Evolutionary conservation across 768 basidiomycete species (phyloP), one percentile per base, ranked within the genome.

Genomic region (Lepiota venenata): DNA sequence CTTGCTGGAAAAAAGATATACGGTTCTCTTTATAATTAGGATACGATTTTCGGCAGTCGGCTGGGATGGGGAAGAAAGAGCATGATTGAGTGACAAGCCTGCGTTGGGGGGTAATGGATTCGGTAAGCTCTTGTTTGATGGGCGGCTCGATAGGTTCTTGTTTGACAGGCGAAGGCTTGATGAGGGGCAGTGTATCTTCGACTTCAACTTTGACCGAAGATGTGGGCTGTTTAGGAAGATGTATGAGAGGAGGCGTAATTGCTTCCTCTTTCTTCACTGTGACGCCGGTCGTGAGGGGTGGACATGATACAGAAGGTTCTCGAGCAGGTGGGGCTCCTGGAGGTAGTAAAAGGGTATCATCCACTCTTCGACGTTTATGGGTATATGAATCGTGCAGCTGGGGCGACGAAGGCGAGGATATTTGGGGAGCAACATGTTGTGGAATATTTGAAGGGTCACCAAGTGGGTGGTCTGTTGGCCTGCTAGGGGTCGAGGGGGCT

Each of bases 61-160:
- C 39, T 4, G 46, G 53, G n/a, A 55, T 55, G 7, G 53, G 53
- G 18, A 47, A 55, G 27, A 55, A 55, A 14, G 53, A 55, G 35
- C 53, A 55, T 1, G 39, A 48, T 22, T 55, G 36, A 4, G 53
- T 55, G 46, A 55, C 47, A 18, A 55, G 53, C 20, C 35, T 55
- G 20, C 46, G 43, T 29, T 48, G 46, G 14, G 29, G 46, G 14
- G 42, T 40, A n/a, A 48, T 48, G 6, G 21, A 7, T 15, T 55
- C 53, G 3, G 40, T 14, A 48, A n/a, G 38, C 11, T 55, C 53
- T 37, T 39, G 53, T 35, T 55, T 55, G 4, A 55, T 41, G 6
- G 21, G 37, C n/a, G 21, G 12, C 6, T 55, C 53, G 3, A 27
- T 7, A 48, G 21, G 25, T n/a, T 55, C 53, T 25, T 39, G 53